Conservation (phyloP, 1,284 basidiomycete genomes). For the Ceratobasidium papillatum region DNA sequence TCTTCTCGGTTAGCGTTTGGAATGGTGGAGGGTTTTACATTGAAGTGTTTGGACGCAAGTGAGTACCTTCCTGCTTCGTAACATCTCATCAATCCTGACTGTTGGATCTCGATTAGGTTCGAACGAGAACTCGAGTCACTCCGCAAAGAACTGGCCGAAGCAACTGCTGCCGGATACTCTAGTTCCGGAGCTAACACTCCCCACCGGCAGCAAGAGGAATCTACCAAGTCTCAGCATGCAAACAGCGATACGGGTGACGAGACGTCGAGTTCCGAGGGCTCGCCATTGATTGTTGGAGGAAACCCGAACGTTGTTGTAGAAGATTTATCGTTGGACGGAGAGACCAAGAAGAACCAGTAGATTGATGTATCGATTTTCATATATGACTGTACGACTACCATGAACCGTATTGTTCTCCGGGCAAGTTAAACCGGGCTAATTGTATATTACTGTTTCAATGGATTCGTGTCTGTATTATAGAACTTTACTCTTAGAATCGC, state of each 20-base stretch:
- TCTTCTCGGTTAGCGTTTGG: slow-evolving; percentile 86
- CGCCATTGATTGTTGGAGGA: slow-evolving; percentile 27
- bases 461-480: slow-evolving; percentile 10
- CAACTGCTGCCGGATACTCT: slow-evolving; percentile 32
- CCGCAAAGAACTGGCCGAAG: slow-evolving; percentile 78
- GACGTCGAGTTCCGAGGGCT: slow-evolving; percentile 28
- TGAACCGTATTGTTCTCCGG: background rate
- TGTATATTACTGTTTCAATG: slow-evolving; percentile 9
- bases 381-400: background rate
- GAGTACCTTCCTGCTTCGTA: slow-evolving; percentile 52
- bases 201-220: background rate
- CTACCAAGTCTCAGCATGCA: background rate
- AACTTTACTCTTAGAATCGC: background rate
- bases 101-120: slow-evolving; percentile 63
- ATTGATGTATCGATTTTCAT: background rate
- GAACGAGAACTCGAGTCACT: slow-evolving; percentile 88
- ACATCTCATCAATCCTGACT: background rate
- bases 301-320: slow-evolving; percentile 13
- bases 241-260: slow-evolving; percentile 29
- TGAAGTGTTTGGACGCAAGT: slow-evolving; percentile 95
- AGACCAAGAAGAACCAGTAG: slow-evolving; percentile 40
- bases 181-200: slow-evolving; percentile 6
- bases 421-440: slow-evolving; percentile 20
- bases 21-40: slow-evolving; percentile 90
- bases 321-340: slow-evolving; percentile 9